Evolutionary conservation across 176 grass and related monocot species (phyloP), one percentile per base, ranked within the genome.

Genomic region (Melocanna baccifera): DNA sequence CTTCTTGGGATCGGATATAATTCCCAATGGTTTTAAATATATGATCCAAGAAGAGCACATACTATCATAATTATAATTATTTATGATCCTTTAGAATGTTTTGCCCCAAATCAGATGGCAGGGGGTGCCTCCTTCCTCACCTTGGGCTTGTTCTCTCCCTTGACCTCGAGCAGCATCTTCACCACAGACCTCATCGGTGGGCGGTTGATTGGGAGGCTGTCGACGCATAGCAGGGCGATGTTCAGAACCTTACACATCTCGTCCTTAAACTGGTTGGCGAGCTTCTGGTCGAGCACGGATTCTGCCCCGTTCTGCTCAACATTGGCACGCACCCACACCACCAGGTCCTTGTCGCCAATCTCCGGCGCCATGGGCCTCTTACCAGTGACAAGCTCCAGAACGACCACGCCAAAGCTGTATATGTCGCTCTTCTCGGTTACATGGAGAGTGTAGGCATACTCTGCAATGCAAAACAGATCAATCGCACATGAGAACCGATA

Each of bases 351-450:
- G 46, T 87, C 85, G 11, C 83, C 86, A 20, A 95, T 65, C 76
- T 98, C 93, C 0, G 63, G 59, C 62, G 84, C 76, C 50, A 93
- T 79, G 0, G 96, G 92, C 43, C 56, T 81, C 73, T 52, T 92
- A 37, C 93, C 93, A 0, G 96, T 98, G 16, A 98, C 71, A 6
- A 98, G 87, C 80, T 98, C 96, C 9, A 98, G 76, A 7, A 95
- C 82, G 25, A 98, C 87, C 6, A 98, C 93, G 1, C 96, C 96
- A 3, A 98, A 98, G 53, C 96, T 98, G 34, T 93, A 98, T 29
- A 92, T 83, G 25, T 98, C 96, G 4, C 89, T 92, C 87, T 98
- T 98, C 86, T 98, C 96, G 3, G 92, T 90, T 5, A 98, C 86
- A 62, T 81, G 87, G 29, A 95, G 87, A 0, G 91, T 93, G 76